Conservation (phyloP, 192 early-diverging fungal species). For the Diversispora epigaea region DNA sequence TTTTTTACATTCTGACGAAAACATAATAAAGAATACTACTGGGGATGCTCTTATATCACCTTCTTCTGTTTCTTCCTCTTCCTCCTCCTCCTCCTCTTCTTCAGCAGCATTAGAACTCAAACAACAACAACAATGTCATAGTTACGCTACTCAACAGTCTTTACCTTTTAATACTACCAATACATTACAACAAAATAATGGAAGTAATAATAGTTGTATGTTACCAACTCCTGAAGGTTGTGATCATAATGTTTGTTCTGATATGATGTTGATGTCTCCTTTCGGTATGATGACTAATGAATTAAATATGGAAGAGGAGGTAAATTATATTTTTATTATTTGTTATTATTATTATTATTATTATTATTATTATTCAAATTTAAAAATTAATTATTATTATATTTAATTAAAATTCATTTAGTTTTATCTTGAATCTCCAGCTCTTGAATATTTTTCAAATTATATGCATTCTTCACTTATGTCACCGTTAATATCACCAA, state of each 20-base stretch:
- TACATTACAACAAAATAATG: too few species aligned
- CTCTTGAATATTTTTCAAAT: background rate
- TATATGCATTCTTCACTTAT: background rate
- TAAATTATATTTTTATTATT: background rate
- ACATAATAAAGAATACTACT: too few species aligned
- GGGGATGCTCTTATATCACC: too few species aligned
- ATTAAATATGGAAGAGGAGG: background rate
- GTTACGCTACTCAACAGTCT: too few species aligned
- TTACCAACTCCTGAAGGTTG: slow-evolving; percentile 19
- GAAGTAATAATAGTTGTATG: background rate
- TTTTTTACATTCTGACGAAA: too few species aligned
- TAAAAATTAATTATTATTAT: background rate
- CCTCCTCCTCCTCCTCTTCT: too few species aligned
- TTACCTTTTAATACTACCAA: too few species aligned
- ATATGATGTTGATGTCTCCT: slow-evolving; percentile 10
- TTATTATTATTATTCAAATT: background rate
- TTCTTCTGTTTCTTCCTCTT: too few species aligned
- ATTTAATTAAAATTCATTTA: background rate
- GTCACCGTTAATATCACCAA: slow-evolving; percentile 17
- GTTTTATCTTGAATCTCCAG: background rate
- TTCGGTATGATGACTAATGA: background rate
- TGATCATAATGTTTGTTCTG: slow-evolving; percentile 4
- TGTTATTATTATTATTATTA: background rate
- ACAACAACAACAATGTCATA: too few species aligned
- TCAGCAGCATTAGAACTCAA: too few species aligned